Conservation (phyloP, 192 early-diverging fungal species). For the Entophlyctis helioformis region DNA sequence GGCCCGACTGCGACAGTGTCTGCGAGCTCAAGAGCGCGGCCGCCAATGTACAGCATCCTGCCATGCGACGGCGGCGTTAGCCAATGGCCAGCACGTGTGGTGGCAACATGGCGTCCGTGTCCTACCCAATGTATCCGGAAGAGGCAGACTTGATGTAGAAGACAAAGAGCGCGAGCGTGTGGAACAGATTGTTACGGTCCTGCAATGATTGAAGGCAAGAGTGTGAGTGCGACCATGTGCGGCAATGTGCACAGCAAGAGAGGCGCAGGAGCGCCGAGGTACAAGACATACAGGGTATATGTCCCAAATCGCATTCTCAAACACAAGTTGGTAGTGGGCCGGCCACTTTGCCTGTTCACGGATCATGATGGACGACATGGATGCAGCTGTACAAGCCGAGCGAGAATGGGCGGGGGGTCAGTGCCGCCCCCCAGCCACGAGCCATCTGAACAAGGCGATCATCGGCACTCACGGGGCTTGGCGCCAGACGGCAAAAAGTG, state of each 20-base stretch:
- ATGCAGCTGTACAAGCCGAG: too few species aligned
- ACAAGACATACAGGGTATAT: constrained; percentile 18
- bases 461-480: constrained; percentile 14
- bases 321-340: constrained; percentile 20
- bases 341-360: constrained; percentile 16
- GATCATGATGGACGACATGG: too few species aligned
- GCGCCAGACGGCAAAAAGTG: constrained; percentile 15
- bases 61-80: too few species aligned
- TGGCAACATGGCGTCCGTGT: neutral
- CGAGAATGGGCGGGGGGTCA: too few species aligned
- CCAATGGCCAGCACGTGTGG: neutral
- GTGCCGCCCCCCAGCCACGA: too few species aligned
- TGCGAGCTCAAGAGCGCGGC: constrained; percentile 7
- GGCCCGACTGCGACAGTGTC: constrained; percentile 2
- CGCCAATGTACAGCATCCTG: constrained; percentile 10
- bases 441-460: too few species aligned
- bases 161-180: constrained; percentile 22
- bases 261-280: neutral
- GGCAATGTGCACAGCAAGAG: neutral
- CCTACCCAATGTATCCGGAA: constrained; percentile 23
- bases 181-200: constrained; percentile 34
- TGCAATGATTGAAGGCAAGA: neutral
- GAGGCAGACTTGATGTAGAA: constrained; percentile 19
- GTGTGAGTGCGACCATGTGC: neutral
- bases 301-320: constrained; percentile 16